Base-by-base conservation (phyloP, 345 rosid genomes). In the Limnanthes douglasii region DNA sequence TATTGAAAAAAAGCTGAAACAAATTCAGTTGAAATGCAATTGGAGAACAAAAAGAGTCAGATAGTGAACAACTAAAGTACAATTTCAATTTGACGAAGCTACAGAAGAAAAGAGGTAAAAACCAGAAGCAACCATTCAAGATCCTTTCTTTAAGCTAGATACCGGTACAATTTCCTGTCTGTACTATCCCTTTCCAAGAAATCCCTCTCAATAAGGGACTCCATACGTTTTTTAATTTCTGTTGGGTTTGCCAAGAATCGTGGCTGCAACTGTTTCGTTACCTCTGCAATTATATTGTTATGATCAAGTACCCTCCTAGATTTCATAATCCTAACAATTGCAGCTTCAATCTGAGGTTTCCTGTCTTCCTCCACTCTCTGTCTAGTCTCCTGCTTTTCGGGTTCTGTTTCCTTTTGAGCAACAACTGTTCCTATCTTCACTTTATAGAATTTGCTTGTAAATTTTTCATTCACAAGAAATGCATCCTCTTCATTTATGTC, bases 311-410 rank as follows among this genome's bases (percentile, higher is more conserved):
- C 78, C 61, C 74, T 84, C 54, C 98, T 74, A 2, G 98, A 90
- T 59, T 90, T 90, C 98, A 90, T 90, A 59, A 90, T 80, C 67
- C 98, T 74, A 47, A 90, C 98, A 4, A 90, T 61, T 9, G 98
- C 96, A 4, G 98, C 98, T 70, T 90, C 98, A 15, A 90, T 90
- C 70, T 84, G 96, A 6, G 96, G 94, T 59, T 84, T 84, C 70
- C 98, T 72, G 48, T 90, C 98, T 62, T 90, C 96, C 60, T 90
- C 98, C 46, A 90, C 98, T 53, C 98, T 77, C 57, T 84, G 94
- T 35, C 98, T 64, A 5, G 98, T 90, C 72, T 90, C 98, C 57
- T 68, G 98, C 58, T 84, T 90, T 62, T 90, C 98, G 0, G 98
- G 98, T 48, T 90, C 98, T 0, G 98, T 69, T 51, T 90, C 98